Base-by-base conservation (phyloP, 495 filamentous ascomycete species). In the Aspergillus affinis region DNA sequence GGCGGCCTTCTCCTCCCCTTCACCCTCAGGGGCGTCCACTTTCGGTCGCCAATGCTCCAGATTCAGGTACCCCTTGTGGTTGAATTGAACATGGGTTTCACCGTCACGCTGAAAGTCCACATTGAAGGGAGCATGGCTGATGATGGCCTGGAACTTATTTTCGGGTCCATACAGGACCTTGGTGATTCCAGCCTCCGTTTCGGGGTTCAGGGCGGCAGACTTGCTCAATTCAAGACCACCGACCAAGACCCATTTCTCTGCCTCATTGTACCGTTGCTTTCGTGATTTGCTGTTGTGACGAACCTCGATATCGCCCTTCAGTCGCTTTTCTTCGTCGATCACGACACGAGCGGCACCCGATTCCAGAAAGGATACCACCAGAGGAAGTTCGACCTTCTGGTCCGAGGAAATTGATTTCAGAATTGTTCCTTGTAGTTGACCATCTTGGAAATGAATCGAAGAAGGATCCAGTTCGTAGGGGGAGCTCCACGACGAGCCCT, bases 21-120 rank as follows among this genome's bases (percentile, higher is more conserved):
- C 81, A 51, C 73, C 78, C 12, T 80, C 74, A 21, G 75, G 65
- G 66, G 83, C 81, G 53, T 97, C 93, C 7, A 90, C 77, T 82
- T 96, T 97, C 7, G 88, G 83, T 60, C 94, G 82, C 94, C 94
- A 98, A 70, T 98, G 95, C 71, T 98, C 94, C 67, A 98, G 70
- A 64, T 97, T 98, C 73, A 98, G 66, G 58, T 94, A 72, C 6
- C 92, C 93, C 15, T 88, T 85, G 61, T 92, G 86, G 71, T 98
- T 98, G 65, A 98, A 78, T 64, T 89, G 88, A 58, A 97, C 82
- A 54, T 98, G 90, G n/a, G 86, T 88, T 61, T 85, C 76, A 17
- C 87, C 91, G 61, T 92, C 89, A 45, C 92, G 81, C 68, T 90
- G 85, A 72, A 98, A 98, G 18, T 94, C 86, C 53, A 96, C 81